phyloP scores from a whole-genome alignment of 371 early-diverging fungal species.

The Mortierella sp. region DNA sequence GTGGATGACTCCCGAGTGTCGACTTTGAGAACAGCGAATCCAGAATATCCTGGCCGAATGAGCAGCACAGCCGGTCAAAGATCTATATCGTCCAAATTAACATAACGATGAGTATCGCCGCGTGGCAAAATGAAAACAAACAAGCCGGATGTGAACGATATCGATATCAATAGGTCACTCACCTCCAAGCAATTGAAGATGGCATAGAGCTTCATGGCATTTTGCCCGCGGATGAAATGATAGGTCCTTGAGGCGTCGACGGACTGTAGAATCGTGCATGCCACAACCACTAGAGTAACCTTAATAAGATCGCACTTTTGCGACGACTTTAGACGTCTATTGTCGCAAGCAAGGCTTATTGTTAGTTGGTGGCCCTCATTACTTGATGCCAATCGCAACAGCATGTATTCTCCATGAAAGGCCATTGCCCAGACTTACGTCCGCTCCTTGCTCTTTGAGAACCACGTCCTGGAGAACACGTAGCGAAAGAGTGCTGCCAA shows the following conservation, averaged over 20 bases:
- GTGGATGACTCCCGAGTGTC: constrained; percentile 64
- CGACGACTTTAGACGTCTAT: constrained; percentile 72
- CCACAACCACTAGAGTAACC: constrained; percentile 79
- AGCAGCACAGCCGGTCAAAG: constrained; percentile 92
- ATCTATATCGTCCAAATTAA: constrained; percentile 62
- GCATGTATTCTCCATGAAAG: constrained; percentile 1
- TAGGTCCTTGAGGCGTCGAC: constrained; percentile 93
- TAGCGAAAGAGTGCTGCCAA: constrained; percentile 61
- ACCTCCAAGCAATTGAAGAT: constrained; percentile 96
- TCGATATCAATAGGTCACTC: background rate
- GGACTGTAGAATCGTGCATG: constrained; percentile 79
- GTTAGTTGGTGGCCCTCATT: background rate
- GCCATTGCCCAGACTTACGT: constrained; percentile 15
- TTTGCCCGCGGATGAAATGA: constrained; percentile 96
- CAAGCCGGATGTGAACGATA: background rate
- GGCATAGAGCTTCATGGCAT: constrained; percentile 96
- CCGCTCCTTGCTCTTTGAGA: constrained; percentile 40
- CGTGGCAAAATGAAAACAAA: background rate
- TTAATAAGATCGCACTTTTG: constrained; percentile 91
- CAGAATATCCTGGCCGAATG: constrained; percentile 94
- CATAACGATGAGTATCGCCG: too few relatives aligned
- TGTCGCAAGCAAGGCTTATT: background rate
- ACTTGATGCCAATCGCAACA: background rate
- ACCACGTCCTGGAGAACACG: constrained; percentile 51
- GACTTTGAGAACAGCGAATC: constrained; percentile 89